phyloP scores from a whole-genome alignment of 2,329 filamentous ascomycete species.

The Diaporthe aspalathi region DNA sequence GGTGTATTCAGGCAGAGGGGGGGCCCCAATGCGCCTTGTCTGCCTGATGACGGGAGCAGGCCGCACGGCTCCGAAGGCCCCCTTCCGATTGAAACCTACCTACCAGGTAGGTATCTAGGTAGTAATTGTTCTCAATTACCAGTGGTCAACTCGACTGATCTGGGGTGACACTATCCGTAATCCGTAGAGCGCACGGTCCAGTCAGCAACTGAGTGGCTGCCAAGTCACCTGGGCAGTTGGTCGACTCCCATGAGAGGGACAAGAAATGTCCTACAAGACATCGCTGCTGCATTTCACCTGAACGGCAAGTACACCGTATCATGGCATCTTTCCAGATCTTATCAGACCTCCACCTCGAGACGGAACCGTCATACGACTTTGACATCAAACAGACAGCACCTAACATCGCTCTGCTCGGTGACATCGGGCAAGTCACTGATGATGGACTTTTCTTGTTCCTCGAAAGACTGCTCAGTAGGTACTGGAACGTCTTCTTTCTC shows the following conservation, averaged over 20 bases:
- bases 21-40: no score
- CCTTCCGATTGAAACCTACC: no score
- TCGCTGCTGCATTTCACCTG: neutral
- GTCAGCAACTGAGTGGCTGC: neutral
- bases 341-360: slow-evolving; percentile 69
- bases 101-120: no score
- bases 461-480: slow-evolving; percentile 58
- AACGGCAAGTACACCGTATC: neutral
- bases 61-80: no score
- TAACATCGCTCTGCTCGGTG: slow-evolving; percentile 66
- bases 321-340: slow-evolving; percentile 55
- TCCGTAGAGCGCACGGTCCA: slow-evolving; percentile 10
- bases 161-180: neutral
- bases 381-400: slow-evolving; percentile 59
- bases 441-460: slow-evolving; percentile 55
- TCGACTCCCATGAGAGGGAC: no score
- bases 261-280: neutral
- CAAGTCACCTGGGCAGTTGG: neutral
- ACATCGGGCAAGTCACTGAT: slow-evolving; percentile 58
- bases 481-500: slow-evolving; percentile 62
- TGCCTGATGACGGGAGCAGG: no score
- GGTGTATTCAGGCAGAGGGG: no score
- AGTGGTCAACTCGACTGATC: neutral
- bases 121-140: no score
- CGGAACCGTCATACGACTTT: slow-evolving; percentile 58